phyloP scores from a whole-genome alignment of 2,329 filamentous ascomycete genomes.

The Coleophoma eucalyptorum region DNA sequence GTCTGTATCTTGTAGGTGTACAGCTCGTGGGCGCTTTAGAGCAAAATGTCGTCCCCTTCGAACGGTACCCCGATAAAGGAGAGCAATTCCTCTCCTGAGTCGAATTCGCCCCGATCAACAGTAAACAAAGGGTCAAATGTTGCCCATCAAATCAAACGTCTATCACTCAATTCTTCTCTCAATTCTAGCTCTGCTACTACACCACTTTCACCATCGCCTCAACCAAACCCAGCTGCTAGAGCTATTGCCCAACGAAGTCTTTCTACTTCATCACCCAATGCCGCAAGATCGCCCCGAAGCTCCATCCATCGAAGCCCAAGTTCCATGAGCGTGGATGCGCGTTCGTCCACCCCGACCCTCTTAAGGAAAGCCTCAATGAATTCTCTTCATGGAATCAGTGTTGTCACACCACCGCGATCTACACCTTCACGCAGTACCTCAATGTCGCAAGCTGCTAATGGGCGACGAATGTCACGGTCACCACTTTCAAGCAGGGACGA shows the following conservation, averaged over 20 bases:
- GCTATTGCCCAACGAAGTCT: background rate
- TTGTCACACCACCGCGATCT: conserved; percentile 29
- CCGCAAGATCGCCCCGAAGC: conserved; percentile 17
- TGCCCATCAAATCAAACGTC: conserved; percentile 36
- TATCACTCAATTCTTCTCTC: conserved; percentile 27
- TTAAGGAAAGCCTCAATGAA: conserved; percentile 36
- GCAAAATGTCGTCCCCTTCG: background rate
- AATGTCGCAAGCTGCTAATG: conserved; percentile 31
- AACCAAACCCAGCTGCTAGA: background rate
- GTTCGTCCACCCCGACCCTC: conserved; percentile 36
- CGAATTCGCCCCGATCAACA: conserved; percentile 4
- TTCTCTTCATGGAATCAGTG: conserved; percentile 35
- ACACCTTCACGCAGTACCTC: conserved; percentile 37
- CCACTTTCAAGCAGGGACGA: conserved; percentile 32
- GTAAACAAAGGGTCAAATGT: conserved; percentile 13
- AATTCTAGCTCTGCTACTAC: too few species aligned
- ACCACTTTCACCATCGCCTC: background rate
- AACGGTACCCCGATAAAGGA: background rate
- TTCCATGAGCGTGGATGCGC: conserved; percentile 34
- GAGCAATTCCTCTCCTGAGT: background rate
- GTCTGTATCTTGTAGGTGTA: background rate
- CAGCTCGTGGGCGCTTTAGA: background rate
- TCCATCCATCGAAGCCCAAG: conserved; percentile 15
- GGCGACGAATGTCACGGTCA: conserved; percentile 31
- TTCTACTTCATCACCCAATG: conserved; percentile 20